Evolutionary conservation across 83 land plant species (phyloP).

Genomic region (Picea abies): DNA sequence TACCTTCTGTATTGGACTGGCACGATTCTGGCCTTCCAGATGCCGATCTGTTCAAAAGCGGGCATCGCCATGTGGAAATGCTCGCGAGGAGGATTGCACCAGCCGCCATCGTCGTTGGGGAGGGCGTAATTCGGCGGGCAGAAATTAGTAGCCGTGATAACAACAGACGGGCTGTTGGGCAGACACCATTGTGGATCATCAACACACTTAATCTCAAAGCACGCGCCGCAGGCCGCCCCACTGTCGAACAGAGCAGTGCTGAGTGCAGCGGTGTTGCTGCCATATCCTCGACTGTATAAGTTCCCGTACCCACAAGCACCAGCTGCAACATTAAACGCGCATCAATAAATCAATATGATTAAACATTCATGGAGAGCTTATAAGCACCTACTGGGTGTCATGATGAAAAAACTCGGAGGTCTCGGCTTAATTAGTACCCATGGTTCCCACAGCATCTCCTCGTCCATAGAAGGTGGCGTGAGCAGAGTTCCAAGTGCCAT

Average conservation of each 20-base stretch:
- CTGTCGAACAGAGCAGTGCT: slow-evolving; percentile 52
- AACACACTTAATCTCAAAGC: slow-evolving; percentile 66
- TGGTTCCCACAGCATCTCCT: no score
- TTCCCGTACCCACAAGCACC: slow-evolving; percentile 77
- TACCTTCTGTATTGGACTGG: slow-evolving; percentile 66
- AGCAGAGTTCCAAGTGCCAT: no score
- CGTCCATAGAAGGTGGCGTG: no score
- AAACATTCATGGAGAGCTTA: no score
- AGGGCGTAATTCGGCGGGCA: slow-evolving; percentile 69
- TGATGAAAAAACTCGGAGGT: no score
- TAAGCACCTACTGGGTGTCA: no score
- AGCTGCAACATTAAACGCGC: neutral
- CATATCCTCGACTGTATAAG: slow-evolving; percentile 40
- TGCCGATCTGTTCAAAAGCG: slow-evolving; percentile 51
- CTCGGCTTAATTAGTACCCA: no score
- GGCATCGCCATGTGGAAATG: slow-evolving; percentile 64
- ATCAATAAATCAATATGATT: no score
- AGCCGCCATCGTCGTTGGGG: slow-evolving; percentile 59
- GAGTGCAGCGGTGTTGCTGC: slow-evolving; percentile 42
- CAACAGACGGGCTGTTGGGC: slow-evolving; percentile 51
- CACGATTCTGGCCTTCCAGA: slow-evolving; percentile 42
- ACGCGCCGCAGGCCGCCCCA: slow-evolving; percentile 60
- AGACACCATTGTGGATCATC: slow-evolving; percentile 64
- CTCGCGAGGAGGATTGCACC: slow-evolving; percentile 65
- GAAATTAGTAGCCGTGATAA: slow-evolving; percentile 68